Base-by-base conservation (phyloP, 2,329 filamentous ascomycete genomes). In the Pseudogymnoascus pannorum region DNA sequence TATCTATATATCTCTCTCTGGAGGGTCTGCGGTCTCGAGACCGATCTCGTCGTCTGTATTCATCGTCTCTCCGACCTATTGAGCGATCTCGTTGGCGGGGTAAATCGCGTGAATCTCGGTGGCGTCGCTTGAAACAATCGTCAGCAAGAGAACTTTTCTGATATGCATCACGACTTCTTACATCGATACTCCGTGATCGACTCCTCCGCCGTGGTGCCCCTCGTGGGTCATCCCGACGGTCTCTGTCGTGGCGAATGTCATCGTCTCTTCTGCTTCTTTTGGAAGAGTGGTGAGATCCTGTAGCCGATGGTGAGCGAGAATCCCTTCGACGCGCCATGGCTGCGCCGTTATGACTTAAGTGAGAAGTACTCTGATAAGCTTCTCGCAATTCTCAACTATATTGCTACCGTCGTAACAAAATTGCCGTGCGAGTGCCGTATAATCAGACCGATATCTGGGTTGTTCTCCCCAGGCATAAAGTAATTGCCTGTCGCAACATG, bases 271-370 rank as follows among this genome's bases (percentile, higher is more conserved):
- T 77, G 69, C 69, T 76, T 64, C 81, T 82, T 72, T 77, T 84
- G 72, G 86, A 85, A 76, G 85, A 86, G 76, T 84, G 82, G 74
- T 89, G 87, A 82, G 88, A 91, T 85, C 88, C 89, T 92, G 87
- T 86, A 87, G 88, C 88, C 86, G 88, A 91, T 89, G 89, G 90
- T 92, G 89, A 93, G 89, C 89, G 82, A 79, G 79, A 79, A 75
- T 83, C 81, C 79, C 80, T 81, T 75, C 80, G 79, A 75, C 81
- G 80, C 79, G 79, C 80, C 81, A 83, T 83, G 75, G 70, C 77
- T 77, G 76, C 75, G 68, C 68, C 66, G 60, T 67, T 61, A 65
- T 65, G 69, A 68, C 66, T 61, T 58, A 38, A 62, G 61, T 63
- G 59, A 78, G 75, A 79, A 78, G 76, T 79, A 80, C 74, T 73